These are phyloP conservation scores for Adansonia rubrostipa DNA, from an alignment of 441 rosid species.

Conservation along the genomic window DNA sequence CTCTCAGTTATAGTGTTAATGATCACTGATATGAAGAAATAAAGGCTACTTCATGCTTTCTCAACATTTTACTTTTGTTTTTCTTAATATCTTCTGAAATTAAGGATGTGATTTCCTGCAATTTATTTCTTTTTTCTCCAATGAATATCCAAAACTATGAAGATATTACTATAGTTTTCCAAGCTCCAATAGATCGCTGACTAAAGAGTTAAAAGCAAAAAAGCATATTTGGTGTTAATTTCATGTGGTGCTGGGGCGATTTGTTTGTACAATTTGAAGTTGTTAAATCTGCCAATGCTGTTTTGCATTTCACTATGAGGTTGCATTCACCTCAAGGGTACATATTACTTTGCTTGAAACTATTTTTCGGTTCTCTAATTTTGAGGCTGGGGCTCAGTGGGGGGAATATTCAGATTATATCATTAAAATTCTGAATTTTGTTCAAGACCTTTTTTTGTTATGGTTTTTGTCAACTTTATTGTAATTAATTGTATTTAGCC, in stretches of 20 bases:
- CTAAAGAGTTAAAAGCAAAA: not conserved
- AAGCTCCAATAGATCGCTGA: not conserved
- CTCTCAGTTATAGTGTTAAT: not conserved
- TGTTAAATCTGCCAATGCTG: not conserved
- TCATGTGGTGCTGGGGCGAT: not conserved
- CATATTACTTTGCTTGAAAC: not conserved
- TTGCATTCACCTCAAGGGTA: not conserved
- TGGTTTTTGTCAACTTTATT: not conserved
- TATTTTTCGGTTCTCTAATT: not conserved
- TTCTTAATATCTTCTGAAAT: not conserved
- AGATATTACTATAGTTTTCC: not conserved
- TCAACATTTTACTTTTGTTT: not conserved
- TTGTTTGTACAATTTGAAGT: constrained; percentile 4
- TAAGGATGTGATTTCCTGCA: not conserved
- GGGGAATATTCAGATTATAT: not conserved
- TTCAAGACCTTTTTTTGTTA: not conserved
- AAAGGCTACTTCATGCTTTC: not conserved
- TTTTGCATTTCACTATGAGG: not conserved
- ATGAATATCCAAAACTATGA: constrained; percentile 10
- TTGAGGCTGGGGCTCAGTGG: not conserved
- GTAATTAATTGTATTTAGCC: not conserved
- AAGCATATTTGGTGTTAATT: not conserved
- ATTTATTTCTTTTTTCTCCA: not conserved
- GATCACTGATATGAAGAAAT: not conserved
- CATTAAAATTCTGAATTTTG: not conserved